Percentiles rank a stretch among this genome's conserved stretches.
phyloP scores from a whole-genome alignment of 1,284 basidiomycete species.

The Cutaneotrichosporon sp. region DNA sequence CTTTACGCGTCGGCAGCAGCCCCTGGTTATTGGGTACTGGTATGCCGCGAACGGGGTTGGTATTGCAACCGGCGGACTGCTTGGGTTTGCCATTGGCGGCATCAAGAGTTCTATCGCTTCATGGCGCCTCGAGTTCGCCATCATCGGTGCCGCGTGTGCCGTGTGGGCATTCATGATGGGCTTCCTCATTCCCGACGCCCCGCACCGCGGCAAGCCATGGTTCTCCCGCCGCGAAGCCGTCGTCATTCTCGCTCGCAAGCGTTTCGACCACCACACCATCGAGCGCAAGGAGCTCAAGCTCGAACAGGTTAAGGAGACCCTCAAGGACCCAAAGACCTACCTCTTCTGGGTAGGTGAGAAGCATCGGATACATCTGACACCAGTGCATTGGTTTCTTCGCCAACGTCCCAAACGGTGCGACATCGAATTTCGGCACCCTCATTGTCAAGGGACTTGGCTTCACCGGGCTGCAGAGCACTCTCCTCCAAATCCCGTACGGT shows the following conservation, averaged over 20 bases:
- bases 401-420: slow-evolving; percentile 39
- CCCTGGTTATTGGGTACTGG: slow-evolving; percentile 37
- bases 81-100: slow-evolving; percentile 39
- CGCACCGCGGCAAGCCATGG: slow-evolving; percentile 30
- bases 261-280: slow-evolving; percentile 46
- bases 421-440: slow-evolving; percentile 15
- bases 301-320: slow-evolving; percentile 44
- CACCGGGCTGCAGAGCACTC: slow-evolving; percentile 23
- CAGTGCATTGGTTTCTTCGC: slow-evolving; percentile 40
- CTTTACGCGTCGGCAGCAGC: slow-evolving; percentile 41
- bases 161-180: slow-evolving; percentile 35
- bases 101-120: slow-evolving; percentile 34
- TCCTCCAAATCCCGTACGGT: slow-evolving; percentile 38
- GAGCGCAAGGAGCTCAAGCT: slow-evolving; percentile 46
- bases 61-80: slow-evolving; percentile 35
- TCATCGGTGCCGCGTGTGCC: slow-evolving; percentile 36
- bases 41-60: slow-evolving; percentile 38
- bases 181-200: slow-evolving; percentile 33
- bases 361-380: too few relatives aligned
- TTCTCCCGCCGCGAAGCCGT: slow-evolving; percentile 43
- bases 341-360: background rate
- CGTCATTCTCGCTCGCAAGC: slow-evolving; percentile 44
- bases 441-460: slow-evolving; percentile 20
- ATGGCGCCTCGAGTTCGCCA: slow-evolving; percentile 46
- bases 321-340: slow-evolving; percentile 44